Base-by-base conservation (phyloP, 768 basidiomycete genomes). In the Lentinula sp. region DNA sequence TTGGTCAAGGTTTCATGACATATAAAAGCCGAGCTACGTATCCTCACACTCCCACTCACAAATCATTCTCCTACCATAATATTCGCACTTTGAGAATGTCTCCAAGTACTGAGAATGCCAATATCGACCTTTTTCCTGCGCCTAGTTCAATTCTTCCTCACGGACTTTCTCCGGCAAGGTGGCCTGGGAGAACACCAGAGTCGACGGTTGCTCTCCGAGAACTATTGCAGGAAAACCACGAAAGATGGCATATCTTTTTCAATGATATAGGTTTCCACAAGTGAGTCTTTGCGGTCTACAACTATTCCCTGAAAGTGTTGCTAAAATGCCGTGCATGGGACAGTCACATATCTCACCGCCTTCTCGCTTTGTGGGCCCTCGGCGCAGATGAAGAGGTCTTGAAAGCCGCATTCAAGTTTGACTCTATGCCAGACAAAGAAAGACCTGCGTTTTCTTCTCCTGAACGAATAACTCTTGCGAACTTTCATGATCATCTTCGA, bases 271-370 rank as follows among this genome's bases (percentile, higher is more conserved):
- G 72, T 0, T 80, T 80, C 60, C 84, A 85, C 73, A 84, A 85
- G 84, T 84, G 62, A 11, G 77, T 37, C 11, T 23, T 21, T 13
- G 18, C 23, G 8, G 2, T 21, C 13, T 10, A 28, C 39, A 3
- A 13, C 18, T 37, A 34, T 9, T 56, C 28, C 28, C 28, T 28
- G 28, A 28, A 28, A 28, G 28, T 28, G 28, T 28, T 28, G 28
- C 23, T 23, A 4, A 28, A 28, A 28, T 28, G 28, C 3, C 28
- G 28, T 28, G 28, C 28, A 28, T 4, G 28, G 28, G 3, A 4
- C 8, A 83, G 82, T 59, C 88, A 89, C 71, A 71, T 80, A 37
- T 73, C 81, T 4, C 86, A 89, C 64, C 83, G 81, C 28, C 64
- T 81, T 18, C 69, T 87, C 28, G 84, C 85, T 5, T 76, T 84